Evolutionary conservation across 352 stramenopile genomes (phyloP).

Genomic region (Globisporangium lucens): DNA sequence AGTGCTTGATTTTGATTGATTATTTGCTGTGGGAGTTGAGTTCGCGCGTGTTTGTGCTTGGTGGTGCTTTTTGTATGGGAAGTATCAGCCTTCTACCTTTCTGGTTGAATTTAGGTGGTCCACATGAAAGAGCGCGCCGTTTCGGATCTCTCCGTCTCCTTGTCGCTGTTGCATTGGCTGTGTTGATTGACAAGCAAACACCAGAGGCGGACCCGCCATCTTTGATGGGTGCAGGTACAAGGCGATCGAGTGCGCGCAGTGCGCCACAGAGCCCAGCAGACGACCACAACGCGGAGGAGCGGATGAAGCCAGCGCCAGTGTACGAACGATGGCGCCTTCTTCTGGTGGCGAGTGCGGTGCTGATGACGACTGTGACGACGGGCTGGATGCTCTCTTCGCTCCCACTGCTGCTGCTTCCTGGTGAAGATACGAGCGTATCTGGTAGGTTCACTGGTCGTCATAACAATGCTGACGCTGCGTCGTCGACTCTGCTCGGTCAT

Average conservation of each 20-base stretch:
- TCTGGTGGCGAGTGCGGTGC: background rate
- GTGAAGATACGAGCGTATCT: background rate
- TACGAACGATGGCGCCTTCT: background rate
- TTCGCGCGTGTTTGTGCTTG: background rate
- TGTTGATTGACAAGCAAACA: conserved; percentile 4
- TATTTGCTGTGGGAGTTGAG: background rate
- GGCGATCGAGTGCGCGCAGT: background rate
- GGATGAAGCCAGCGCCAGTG: background rate
- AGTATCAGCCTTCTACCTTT: background rate
- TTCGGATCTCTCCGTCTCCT: background rate
- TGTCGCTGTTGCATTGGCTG: no score
- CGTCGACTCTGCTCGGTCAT: background rate
- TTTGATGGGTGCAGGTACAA: background rate
- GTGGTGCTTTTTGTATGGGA: background rate
- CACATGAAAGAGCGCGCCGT: conserved; percentile 5
- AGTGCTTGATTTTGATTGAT: background rate
- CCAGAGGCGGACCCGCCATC: background rate
- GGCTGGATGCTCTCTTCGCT: background rate
- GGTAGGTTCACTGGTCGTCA: background rate
- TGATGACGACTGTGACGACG: background rate
- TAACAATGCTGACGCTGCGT: background rate
- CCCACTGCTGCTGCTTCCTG: background rate
- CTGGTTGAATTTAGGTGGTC: background rate
- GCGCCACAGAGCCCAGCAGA: background rate
- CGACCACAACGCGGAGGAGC: background rate